phyloP scores from a whole-genome alignment of 192 early-diverging fungal species.

The Coemansia javaensis region DNA sequence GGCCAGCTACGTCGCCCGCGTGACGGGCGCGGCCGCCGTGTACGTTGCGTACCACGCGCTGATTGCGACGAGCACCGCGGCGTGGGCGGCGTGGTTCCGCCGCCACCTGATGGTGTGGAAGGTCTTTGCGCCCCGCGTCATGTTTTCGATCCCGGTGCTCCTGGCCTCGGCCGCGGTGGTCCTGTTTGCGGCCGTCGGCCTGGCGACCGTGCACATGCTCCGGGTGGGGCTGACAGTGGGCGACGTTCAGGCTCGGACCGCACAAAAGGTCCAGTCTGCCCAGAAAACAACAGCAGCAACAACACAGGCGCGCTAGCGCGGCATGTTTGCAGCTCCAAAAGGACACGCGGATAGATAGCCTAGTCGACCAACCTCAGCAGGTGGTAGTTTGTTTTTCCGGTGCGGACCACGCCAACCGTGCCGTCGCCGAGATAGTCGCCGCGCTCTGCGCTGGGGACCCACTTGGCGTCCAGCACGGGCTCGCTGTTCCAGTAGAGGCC shows the following conservation, averaged over 20 bases:
- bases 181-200: constrained; percentile 22
- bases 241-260: constrained; percentile 6
- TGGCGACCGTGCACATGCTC: constrained; percentile 21
- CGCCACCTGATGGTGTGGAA: constrained; percentile 98
- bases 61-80: constrained; percentile 45
- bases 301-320: background rate
- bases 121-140: constrained; percentile 87
- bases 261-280: constrained; percentile 6
- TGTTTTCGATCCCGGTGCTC: constrained; percentile 50
- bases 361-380: constrained; percentile 46
- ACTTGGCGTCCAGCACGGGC: constrained; percentile 22
- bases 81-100: constrained; percentile 64
- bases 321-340: too few species aligned
- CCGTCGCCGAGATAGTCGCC: constrained; percentile 61
- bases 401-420: constrained; percentile 62
- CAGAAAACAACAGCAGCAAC: too few species aligned
- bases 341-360: too few species aligned
- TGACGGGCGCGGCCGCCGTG: constrained; percentile 44
- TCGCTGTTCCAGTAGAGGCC: constrained; percentile 68
- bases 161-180: constrained; percentile 6
- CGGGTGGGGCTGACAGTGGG: constrained; percentile 18
- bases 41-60: constrained; percentile 52
- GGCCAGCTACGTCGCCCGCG: constrained; percentile 12
- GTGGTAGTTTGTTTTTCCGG: constrained; percentile 75
- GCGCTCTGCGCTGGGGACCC: constrained; percentile 10